Percentiles rank a stretch among this genome's conserved stretches.
These are phyloP conservation scores for Carex littledalei DNA, from an alignment of 176 grass and related monocot species.

Conservation along the genomic window DNA sequence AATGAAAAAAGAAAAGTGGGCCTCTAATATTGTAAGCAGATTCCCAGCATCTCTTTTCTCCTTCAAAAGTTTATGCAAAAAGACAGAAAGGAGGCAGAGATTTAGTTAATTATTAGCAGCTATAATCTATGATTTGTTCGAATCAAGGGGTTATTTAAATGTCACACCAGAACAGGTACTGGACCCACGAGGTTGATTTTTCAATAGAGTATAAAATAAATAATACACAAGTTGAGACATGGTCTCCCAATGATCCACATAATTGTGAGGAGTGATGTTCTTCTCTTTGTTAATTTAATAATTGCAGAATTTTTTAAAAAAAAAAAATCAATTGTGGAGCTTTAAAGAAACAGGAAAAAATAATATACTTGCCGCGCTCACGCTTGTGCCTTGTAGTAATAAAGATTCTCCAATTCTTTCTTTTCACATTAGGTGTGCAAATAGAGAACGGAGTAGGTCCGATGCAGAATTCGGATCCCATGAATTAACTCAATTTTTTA, in stretches of 20 bases:
- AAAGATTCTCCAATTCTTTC: background rate
- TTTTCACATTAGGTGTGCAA: background rate
- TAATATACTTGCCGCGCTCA: background rate
- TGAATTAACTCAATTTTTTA: no score
- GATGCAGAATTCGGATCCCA: no score
- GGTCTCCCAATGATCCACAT: no score
- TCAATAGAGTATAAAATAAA: background rate
- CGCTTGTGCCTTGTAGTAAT: background rate
- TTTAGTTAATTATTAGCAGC: background rate
- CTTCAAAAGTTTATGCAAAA: background rate
- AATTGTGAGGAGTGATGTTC: background rate
- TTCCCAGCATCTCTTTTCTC: no score
- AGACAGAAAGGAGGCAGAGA: background rate
- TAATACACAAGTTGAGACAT: background rate
- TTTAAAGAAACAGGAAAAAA: background rate
- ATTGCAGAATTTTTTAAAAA: background rate
- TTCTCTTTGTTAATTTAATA: background rate
- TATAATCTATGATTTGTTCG: background rate
- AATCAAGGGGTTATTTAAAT: background rate
- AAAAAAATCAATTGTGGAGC: background rate
- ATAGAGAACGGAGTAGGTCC: no score
- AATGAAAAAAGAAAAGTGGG: background rate
- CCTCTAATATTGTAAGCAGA: no score
- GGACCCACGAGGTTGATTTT: background rate
- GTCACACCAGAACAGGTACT: background rate